Conservation (phyloP, 441 rosid genomes). For the Erysimum cheiri region DNA sequence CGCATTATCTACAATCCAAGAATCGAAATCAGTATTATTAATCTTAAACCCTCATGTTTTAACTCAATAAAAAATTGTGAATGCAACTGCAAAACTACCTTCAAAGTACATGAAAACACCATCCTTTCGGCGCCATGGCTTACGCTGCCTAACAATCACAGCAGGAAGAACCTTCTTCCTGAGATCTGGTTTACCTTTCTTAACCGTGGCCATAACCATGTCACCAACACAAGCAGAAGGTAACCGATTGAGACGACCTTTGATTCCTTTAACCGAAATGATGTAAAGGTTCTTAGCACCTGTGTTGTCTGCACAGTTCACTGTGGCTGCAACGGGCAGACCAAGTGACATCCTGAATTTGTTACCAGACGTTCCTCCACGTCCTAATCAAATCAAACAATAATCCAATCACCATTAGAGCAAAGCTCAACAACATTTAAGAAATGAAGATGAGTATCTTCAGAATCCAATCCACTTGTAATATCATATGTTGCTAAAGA, state of each 20-base stretch:
- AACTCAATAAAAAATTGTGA: not conserved
- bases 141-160: slow-evolving; percentile 74
- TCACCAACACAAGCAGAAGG: slow-evolving; percentile 83
- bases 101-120: slow-evolving; percentile 90
- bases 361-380: slow-evolving; percentile 93
- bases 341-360: slow-evolving; percentile 94
- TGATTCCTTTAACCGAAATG: slow-evolving; percentile 83
- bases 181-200: slow-evolving; percentile 77
- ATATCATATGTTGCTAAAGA: not conserved
- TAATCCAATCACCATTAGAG: not conserved
- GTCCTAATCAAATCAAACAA: slow-evolving; percentile 47
- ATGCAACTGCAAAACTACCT: slow-evolving; percentile 43
- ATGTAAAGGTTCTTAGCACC: slow-evolving; percentile 90
- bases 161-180: slow-evolving; percentile 82
- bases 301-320: slow-evolving; percentile 88
- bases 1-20: slow-evolving; percentile 58
- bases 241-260: slow-evolving; percentile 71
- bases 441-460: not conserved
- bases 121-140: slow-evolving; percentile 88
- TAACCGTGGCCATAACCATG: slow-evolving; percentile 85
- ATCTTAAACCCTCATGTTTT: no score
- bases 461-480: not conserved
- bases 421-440: not conserved
- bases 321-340: slow-evolving; percentile 90
- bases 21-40: not conserved